Base-by-base conservation (phyloP, 2,329 filamentous ascomycete species). In the Hymenoscyphus repandus region DNA sequence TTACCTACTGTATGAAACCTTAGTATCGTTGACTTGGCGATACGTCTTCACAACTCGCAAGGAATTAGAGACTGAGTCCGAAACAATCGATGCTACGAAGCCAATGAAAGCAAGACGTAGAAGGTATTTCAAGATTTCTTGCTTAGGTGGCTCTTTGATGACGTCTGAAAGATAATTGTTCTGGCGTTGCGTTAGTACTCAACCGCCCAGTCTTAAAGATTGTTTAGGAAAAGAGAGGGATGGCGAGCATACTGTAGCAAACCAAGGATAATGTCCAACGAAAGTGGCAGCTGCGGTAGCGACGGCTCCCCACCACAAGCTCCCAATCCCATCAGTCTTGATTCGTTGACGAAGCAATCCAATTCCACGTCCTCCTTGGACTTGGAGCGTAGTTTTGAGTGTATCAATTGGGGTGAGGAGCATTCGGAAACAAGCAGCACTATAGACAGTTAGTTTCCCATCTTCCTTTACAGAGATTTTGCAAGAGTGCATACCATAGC, bases 261-360 rank as follows among this genome's bases (percentile, higher is more conserved):
- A 76, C 73, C 73, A 76, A 3, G 73, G 73, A 37, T 76, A 76
- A 45, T 76, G 70, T 2, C 73, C 73, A 1, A 73, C 73, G 51
- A 76, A 76, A 0, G 73, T 76, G 0, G 73, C 73, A 1, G 70
- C 73, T 0, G 73, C 73, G 0, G 73, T 76, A 3, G 73, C 73
- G 42, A 76, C 64, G 0, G 73, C 73, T 10, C 73, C 73, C 73
- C 73, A 76, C 72, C 73, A 76, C 9, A 76, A 58, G 48, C 72
- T 75, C 1, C 70, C 71, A 2, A 75, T 27, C 0, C 73, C 73
- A 17, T 76, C 61, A 0, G 64, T 66, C 59, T 71, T 74, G 57
- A 75, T 65, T 1, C 73, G 70, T 39, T 69, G 70, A 10, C 73
- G 68, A 6, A 76, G 65, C 2, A 76, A 55, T 0, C 65, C 58